A percentile compares a stretch with the other conserved stretches of the same genome.
Evolutionary conservation across 306 rosid species (phyloP).

Genomic region (Prunus mume): DNA sequence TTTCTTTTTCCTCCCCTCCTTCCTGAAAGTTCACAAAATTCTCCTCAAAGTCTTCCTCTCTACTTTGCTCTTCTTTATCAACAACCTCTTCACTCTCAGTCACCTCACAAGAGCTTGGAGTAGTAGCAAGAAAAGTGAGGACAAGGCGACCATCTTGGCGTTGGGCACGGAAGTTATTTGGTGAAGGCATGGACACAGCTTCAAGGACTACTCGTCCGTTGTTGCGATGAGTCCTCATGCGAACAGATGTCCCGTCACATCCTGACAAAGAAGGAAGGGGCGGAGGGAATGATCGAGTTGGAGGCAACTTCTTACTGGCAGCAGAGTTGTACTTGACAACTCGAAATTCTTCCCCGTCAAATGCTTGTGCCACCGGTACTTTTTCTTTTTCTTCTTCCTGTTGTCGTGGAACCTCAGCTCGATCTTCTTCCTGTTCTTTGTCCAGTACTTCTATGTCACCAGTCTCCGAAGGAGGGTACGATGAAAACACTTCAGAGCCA

Average conservation of each 20-base stretch:
- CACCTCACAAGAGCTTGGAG: constrained; percentile 11
- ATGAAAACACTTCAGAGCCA: constrained; percentile 68
- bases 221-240: constrained; percentile 61
- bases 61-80: background rate
- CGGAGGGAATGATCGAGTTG: constrained; percentile 57
- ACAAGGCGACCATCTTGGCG: constrained; percentile 80
- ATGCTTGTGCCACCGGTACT: background rate
- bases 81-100: background rate
- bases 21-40: constrained; percentile 13
- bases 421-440: background rate
- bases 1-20: background rate
- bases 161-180: constrained; percentile 51
- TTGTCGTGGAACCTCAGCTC: background rate
- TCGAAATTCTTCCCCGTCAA: constrained; percentile 22
- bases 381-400: constrained; percentile 8
- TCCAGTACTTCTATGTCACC: constrained; percentile 27
- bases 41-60: constrained; percentile 27
- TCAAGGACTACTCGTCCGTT: constrained; percentile 73
- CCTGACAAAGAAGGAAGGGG: constrained; percentile 61
- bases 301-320: constrained; percentile 28
- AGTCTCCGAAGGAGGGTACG: constrained; percentile 43
- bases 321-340: constrained; percentile 25
- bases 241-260: constrained; percentile 42
- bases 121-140: constrained; percentile 43
- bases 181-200: constrained; percentile 63